These are phyloP conservation scores for Coemansia sp. DNA, from an alignment of 192 early-diverging fungal genomes.

Conservation along the genomic window DNA sequence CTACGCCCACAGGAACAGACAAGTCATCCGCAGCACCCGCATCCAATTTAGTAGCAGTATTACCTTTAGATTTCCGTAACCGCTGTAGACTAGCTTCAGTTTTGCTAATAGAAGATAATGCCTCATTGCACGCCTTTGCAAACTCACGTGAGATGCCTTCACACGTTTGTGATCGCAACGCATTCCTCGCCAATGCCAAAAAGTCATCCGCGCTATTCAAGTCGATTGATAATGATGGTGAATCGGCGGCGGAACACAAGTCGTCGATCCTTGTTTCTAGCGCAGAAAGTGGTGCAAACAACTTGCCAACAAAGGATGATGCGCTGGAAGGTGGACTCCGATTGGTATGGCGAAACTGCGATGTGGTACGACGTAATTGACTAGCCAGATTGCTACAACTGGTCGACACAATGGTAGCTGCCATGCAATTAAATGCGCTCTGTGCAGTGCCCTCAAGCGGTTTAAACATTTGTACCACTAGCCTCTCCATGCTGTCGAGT, in stretches of 20 bases:
- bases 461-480: slow-evolving; percentile 12
- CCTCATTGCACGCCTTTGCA: slow-evolving; percentile 21
- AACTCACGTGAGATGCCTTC: slow-evolving; percentile 25
- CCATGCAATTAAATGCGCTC: slow-evolving; percentile 9
- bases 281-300: slow-evolving; percentile 17
- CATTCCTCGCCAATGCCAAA: neutral
- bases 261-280: slow-evolving; percentile 13
- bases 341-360: slow-evolving; percentile 45
- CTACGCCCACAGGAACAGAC: slow-evolving; percentile 29
- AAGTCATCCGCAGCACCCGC: slow-evolving; percentile 7
- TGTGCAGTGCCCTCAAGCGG: slow-evolving; percentile 7
- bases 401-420: slow-evolving; percentile 10
- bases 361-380: slow-evolving; percentile 45
- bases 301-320: slow-evolving; percentile 24
- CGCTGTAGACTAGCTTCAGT: slow-evolving; percentile 46
- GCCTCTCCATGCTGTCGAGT: neutral
- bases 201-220: neutral
- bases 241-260: neutral
- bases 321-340: slow-evolving; percentile 26
- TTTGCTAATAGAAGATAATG: slow-evolving; percentile 44
- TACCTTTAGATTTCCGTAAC: slow-evolving; percentile 13
- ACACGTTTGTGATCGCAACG: slow-evolving; percentile 17
- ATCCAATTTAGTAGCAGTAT: neutral
- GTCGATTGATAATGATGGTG: neutral
- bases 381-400: slow-evolving; percentile 29